Percentiles rank a stretch among this genome's conserved stretches.
Conservation (phyloP, 139 green algal genomes). For the Tetradesmus obliquus region DNA sequence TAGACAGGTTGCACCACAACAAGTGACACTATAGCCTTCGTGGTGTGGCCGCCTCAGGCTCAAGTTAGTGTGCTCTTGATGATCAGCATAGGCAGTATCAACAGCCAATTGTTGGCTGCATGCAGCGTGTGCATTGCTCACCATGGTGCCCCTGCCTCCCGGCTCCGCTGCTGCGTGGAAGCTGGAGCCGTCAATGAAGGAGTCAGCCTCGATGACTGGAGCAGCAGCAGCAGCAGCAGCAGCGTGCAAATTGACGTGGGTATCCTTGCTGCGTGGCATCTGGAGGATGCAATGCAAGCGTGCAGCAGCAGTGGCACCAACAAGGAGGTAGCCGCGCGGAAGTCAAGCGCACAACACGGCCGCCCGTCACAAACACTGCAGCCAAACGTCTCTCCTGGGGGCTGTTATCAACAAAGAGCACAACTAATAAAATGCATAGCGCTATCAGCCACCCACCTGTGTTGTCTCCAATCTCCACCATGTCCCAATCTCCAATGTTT, state of each 20-base stretch:
- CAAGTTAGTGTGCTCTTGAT: background rate
- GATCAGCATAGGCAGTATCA: background rate
- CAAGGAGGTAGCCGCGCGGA: no score
- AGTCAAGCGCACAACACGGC: no score
- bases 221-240: background rate
- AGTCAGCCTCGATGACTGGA: background rate
- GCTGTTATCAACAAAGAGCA: background rate
- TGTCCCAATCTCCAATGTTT: constrained; percentile 20
- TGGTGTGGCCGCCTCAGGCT: no score
- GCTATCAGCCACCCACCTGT: background rate
- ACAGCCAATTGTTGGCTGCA: background rate
- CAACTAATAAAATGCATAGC: background rate
- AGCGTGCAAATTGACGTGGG: background rate
- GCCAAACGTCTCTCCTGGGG: no score
- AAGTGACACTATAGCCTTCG: no score
- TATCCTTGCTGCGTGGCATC: background rate
- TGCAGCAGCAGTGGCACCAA: no score
- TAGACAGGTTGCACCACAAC: no score
- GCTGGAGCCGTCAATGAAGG: background rate
- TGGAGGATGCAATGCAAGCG: no score
- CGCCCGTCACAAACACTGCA: background rate
- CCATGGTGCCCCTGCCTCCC: background rate
- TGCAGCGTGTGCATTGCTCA: background rate
- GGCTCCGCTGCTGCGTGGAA: background rate
- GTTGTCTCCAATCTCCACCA: constrained; percentile 22